Conservation (phyloP, 495 filamentous ascomycete genomes). For the Lasiosphaeria hispida region DNA sequence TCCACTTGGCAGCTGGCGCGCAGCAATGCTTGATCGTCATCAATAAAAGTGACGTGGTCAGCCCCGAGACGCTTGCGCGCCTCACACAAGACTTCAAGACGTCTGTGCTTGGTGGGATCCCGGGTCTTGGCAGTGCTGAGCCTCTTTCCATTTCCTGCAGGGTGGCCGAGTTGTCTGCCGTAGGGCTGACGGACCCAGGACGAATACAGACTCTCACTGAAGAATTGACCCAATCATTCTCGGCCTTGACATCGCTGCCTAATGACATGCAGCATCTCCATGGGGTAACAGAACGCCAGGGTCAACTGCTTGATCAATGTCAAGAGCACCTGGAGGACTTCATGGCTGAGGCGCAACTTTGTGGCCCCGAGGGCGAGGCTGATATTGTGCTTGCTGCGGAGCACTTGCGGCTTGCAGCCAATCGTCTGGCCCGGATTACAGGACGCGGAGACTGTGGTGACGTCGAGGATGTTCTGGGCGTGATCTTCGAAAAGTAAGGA, state of each 20-base stretch:
- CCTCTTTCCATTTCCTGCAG: conserved; percentile 66
- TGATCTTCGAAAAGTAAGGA: conserved; percentile 91
- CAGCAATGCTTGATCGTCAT: conserved; percentile 67
- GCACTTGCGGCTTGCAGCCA: conserved; percentile 77
- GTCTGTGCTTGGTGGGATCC: conserved; percentile 31
- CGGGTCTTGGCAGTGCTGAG: conserved; percentile 23
- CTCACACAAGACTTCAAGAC: conserved; percentile 34
- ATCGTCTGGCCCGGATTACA: conserved; percentile 78
- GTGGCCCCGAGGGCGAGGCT: conserved; percentile 21
- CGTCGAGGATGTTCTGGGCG: conserved; percentile 94
- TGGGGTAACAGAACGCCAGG: conserved; percentile 86
- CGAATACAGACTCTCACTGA: conserved; percentile 66
- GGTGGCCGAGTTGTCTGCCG: conserved; percentile 26
- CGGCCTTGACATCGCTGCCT: conserved; percentile 64
- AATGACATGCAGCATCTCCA: conserved; percentile 72
- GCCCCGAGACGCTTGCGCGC: conserved; percentile 19
- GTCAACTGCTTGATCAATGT: conserved; percentile 73
- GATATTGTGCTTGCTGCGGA: conserved; percentile 95
- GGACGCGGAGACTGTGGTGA: conserved; percentile 84
- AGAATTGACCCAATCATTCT: conserved; percentile 65
- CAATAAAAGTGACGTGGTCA: conserved; percentile 76
- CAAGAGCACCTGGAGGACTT: conserved; percentile 67
- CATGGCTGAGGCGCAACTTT: conserved; percentile 43
- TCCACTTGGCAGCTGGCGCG: conserved; percentile 48
- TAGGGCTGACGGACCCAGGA: conserved; percentile 54